These are phyloP conservation scores for Panaeolus papilionaceus DNA, from an alignment of 768 basidiomycete species.

Conservation along the genomic window DNA sequence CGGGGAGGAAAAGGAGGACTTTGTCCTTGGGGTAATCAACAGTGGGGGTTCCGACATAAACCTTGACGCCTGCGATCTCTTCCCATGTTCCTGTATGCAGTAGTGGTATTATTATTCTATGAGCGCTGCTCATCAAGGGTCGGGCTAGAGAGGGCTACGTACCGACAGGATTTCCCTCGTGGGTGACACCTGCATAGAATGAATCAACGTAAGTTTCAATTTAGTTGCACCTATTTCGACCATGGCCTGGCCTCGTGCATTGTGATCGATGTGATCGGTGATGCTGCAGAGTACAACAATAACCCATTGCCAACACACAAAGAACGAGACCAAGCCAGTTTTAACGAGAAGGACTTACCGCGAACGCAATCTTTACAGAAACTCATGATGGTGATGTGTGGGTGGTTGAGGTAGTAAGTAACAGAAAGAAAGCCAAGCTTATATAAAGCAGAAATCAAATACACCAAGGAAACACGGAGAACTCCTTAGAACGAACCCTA, in stretches of 20 bases:
- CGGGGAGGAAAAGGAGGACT: slow-evolving; percentile 60
- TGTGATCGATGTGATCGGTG: slow-evolving; percentile 4
- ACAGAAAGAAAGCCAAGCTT: neutral
- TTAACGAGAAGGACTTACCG: slow-evolving; percentile 32
- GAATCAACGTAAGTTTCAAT: neutral
- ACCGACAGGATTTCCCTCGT: slow-evolving; percentile 57
- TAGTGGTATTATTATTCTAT: too few relatives aligned
- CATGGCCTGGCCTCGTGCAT: neutral
- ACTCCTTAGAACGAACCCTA: slow-evolving; percentile 7
- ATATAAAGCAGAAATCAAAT: neutral
- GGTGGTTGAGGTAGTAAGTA: neutral
- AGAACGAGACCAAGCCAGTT: slow-evolving; percentile 39
- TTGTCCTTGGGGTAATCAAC: slow-evolving; percentile 59
- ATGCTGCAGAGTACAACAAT: neutral
- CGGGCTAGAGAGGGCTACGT: neutral
- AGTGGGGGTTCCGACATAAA: slow-evolving; percentile 62
- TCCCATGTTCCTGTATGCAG: slow-evolving; percentile 50
- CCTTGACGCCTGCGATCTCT: slow-evolving; percentile 51
- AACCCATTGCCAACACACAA: neutral
- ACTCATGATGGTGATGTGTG: slow-evolving; percentile 32
- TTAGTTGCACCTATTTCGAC: neutral
- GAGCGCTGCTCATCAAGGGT: neutral
- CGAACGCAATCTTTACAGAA: slow-evolving; percentile 33
- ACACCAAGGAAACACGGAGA: slow-evolving; percentile 2
- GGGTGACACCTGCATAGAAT: slow-evolving; percentile 48